phyloP scores from a whole-genome alignment of 345 rosid species.

The Psidium guajava region DNA sequence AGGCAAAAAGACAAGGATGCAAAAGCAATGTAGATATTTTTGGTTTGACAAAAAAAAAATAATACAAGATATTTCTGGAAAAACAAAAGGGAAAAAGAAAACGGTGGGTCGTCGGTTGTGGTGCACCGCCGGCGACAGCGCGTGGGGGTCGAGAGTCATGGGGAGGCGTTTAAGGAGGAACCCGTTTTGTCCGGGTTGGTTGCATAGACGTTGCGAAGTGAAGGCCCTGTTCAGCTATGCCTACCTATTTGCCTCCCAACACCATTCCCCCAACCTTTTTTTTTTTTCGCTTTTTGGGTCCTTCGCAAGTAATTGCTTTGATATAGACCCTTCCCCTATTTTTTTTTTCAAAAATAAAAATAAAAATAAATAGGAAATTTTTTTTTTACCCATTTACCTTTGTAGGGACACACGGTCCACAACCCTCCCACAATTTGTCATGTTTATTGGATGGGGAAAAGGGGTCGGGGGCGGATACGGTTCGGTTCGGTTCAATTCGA shows the following conservation, averaged over 20 bases:
- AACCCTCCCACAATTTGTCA: neutral
- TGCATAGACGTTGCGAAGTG: neutral
- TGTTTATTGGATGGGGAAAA: neutral
- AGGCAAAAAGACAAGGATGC: neutral
- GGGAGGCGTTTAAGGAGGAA: neutral
- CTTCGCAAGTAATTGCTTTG: slow-evolving; percentile 32
- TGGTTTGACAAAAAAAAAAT: no score
- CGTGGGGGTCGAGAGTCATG: neutral
- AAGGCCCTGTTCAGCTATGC: neutral
- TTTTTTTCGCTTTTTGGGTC: slow-evolving; percentile 4
- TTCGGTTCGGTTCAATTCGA: neutral
- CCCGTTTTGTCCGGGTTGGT: slow-evolving; percentile 55
- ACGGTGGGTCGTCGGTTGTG: neutral
- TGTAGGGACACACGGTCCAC: neutral
- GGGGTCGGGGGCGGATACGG: neutral
- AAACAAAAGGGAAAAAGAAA: neutral
- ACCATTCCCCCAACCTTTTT: neutral
- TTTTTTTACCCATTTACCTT: neutral
- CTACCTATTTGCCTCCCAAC: neutral
- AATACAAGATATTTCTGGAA: neutral
- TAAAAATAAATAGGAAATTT: neutral
- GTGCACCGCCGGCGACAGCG: neutral
- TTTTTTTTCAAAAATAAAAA: neutral
- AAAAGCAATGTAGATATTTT: neutral
- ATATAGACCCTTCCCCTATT: slow-evolving; percentile 18